These are phyloP conservation scores for Hericium rajendrae DNA, from an alignment of 768 basidiomycete species.

Conservation along the genomic window DNA sequence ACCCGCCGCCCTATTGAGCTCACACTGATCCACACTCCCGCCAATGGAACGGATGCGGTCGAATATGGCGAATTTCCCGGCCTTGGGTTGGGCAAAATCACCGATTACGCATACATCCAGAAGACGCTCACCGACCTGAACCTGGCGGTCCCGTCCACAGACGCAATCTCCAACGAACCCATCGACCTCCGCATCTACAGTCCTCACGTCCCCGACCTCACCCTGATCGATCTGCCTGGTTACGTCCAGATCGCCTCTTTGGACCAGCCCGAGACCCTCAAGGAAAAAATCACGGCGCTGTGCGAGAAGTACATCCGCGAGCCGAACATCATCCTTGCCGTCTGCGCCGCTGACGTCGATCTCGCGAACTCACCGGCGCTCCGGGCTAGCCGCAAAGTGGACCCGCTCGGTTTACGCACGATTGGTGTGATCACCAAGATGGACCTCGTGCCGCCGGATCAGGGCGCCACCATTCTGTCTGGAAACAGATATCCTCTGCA, in stretches of 20 bases:
- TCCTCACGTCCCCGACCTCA: slow-evolving; percentile 91
- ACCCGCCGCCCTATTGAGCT: slow-evolving; percentile 97
- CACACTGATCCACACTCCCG: slow-evolving; percentile 88
- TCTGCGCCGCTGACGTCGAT: slow-evolving; percentile 98
- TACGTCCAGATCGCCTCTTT: slow-evolving; percentile 92
- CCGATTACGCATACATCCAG: slow-evolving; percentile 88
- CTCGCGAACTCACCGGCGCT: slow-evolving; percentile 96
- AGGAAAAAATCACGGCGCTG: slow-evolving; percentile 80
- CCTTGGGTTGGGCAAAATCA: slow-evolving; percentile 80
- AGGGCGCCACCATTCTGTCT: slow-evolving; percentile 70
- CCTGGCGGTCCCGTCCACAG: slow-evolving; percentile 79
- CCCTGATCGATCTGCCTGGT: slow-evolving; percentile 94
- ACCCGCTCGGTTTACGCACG: slow-evolving; percentile 89
- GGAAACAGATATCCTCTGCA: slow-evolving; percentile 96
- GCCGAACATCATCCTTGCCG: slow-evolving; percentile 98
- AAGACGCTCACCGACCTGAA: slow-evolving; percentile 91
- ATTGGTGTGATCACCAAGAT: slow-evolving; percentile 99
- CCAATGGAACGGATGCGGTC: slow-evolving; percentile 41
- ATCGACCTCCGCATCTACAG: slow-evolving; percentile 97
- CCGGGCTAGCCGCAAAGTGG: slow-evolving; percentile 85
- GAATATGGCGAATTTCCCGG: slow-evolving; percentile 96
- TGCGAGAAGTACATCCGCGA: slow-evolving; percentile 99
- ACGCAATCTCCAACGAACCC: slow-evolving; percentile 89
- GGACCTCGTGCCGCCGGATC: slow-evolving; percentile 86
- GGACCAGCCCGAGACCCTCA: slow-evolving; percentile 92